Evolutionary conservation across 176 grass and related monocot species (phyloP), one percentile per base, ranked within the genome.

Genomic region (Phoenix dactylifera): DNA sequence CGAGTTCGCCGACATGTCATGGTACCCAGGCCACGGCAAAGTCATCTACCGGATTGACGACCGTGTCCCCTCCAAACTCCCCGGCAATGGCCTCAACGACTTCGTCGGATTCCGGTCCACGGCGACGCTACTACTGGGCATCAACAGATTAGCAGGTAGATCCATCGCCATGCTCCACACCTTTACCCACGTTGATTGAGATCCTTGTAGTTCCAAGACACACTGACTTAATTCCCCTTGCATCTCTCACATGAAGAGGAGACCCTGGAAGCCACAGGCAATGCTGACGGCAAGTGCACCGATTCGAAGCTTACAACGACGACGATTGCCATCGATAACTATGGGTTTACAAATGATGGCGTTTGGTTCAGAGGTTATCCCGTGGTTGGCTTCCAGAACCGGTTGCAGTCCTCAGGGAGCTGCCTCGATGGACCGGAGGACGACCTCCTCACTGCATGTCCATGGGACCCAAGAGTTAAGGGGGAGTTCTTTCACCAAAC

Each of bases 401-500:
- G 52, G 58, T 73, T 91, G 55, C 88, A 91, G 57, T 59, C 83
- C 4, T 82, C 83, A 0, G 75, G 83, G 18, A 57, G 73, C 6
- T 91, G 88, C 67, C 16, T 76, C 56, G 16, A 59, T 6, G 55
- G 65, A 7, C 63, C 19, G 4, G 76, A 77, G 19, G 88, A 91
- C 60, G 48, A 16, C 19, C 79, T 91, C 49, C 72, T 83, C 51
- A 86, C 81, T 30, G 66, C 85, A 12, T 88, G 85, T 57, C 71
- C 79, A 0, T 88, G 85, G 85, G 85, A 88, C 19, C 79, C 76
- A 2, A 51, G 65, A 15, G 60, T 92, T 16, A 63, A 53, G 4
- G 70, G 73, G 18, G 59, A 59, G 28, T 81, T 92, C 66, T 83
- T 78, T 68, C 70, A 87, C 74, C 76, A 92, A 53, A 87, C 83